These are phyloP conservation scores for Cyberlindnera sargentensis DNA, from an alignment of 805 yeast genomes.

Conservation along the genomic window DNA sequence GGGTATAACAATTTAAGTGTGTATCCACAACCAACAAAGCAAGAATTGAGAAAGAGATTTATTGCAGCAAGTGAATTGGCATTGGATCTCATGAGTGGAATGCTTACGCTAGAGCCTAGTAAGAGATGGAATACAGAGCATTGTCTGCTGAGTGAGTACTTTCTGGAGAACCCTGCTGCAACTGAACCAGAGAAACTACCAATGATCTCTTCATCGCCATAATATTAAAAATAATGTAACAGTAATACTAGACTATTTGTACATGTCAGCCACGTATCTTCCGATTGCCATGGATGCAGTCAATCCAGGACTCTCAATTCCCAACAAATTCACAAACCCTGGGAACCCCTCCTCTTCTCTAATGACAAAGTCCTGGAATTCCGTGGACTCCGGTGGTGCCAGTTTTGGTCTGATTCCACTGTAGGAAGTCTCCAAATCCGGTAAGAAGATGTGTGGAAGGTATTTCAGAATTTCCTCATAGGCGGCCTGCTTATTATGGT, in stretches of 20 bases:
- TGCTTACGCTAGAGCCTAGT: constrained; percentile 77
- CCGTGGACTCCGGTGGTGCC: constrained; percentile 33
- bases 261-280: constrained; percentile 47
- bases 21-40: constrained; percentile 78
- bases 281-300: constrained; percentile 82
- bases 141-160: constrained; percentile 62
- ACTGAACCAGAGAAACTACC: constrained; percentile 63
- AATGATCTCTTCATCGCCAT: constrained; percentile 19
- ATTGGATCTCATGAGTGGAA: constrained; percentile 59
- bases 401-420: constrained; percentile 84
- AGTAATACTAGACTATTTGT: constrained; percentile 1
- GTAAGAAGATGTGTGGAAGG: constrained; percentile 49
- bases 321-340: constrained; percentile 74
- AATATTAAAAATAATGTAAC: neutral
- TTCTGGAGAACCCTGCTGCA: constrained; percentile 67
- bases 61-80: constrained; percentile 89
- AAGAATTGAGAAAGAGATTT: constrained; percentile 74
- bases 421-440: constrained; percentile 57
- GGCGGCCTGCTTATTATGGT: constrained; percentile 45
- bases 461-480: constrained; percentile 51
- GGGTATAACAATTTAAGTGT: constrained; percentile 63
- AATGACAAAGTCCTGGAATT: constrained; percentile 69
- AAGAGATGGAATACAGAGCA: constrained; percentile 56
- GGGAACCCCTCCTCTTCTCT: constrained; percentile 62
- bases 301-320: constrained; percentile 88